Evolutionary conservation across 2,329 filamentous ascomycete species (phyloP).

Genomic region (Stylonectria norvegica): DNA sequence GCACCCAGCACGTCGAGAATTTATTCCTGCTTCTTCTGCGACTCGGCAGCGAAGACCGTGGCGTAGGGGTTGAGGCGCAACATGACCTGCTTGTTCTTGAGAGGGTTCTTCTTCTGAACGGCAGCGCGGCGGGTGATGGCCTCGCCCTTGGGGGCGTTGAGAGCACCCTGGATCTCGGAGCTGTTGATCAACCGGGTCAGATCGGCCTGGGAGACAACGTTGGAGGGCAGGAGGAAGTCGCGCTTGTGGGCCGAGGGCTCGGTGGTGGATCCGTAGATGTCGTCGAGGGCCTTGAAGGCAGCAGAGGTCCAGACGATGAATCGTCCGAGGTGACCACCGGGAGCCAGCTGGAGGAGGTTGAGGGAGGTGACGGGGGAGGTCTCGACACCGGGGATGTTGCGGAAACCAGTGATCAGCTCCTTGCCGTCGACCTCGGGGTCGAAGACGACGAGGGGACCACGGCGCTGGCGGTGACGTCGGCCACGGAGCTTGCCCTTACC

Average conservation of each 20-base stretch:
- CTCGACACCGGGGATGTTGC: constrained; percentile 98
- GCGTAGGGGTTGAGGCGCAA: constrained; percentile 99
- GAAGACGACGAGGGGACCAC: constrained; percentile 97
- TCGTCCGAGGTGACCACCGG: constrained; percentile 96
- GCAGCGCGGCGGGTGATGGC: constrained; percentile 82
- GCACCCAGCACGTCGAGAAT: constrained; percentile 36
- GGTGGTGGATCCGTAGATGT: constrained; percentile 93
- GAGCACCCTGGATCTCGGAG: constrained; percentile 94
- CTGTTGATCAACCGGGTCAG: constrained; percentile 98
- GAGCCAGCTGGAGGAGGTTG: constrained; percentile 98
- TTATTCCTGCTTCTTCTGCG: constrained; percentile 42
- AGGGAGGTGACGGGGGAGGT: constrained; percentile 88
- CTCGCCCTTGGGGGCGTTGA: constrained; percentile 86
- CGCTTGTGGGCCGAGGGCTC: constrained; percentile 91
- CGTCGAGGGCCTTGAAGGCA: constrained; percentile 94
- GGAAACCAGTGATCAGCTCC: constrained; percentile 90
- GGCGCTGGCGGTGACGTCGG: constrained; percentile 95
- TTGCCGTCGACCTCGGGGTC: constrained; percentile 93
- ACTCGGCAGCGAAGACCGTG: constrained; percentile 74
- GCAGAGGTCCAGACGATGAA: constrained; percentile 99
- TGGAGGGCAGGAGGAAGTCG: constrained; percentile 95
- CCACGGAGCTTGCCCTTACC: constrained; percentile 99
- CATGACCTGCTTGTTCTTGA: constrained; percentile 97
- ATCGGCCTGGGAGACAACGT: constrained; percentile 90
- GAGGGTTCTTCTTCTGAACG: constrained; percentile 99